Conservation (phyloP, 2,329 filamentous ascomycete genomes). For the Fusarium sp. region DNA sequence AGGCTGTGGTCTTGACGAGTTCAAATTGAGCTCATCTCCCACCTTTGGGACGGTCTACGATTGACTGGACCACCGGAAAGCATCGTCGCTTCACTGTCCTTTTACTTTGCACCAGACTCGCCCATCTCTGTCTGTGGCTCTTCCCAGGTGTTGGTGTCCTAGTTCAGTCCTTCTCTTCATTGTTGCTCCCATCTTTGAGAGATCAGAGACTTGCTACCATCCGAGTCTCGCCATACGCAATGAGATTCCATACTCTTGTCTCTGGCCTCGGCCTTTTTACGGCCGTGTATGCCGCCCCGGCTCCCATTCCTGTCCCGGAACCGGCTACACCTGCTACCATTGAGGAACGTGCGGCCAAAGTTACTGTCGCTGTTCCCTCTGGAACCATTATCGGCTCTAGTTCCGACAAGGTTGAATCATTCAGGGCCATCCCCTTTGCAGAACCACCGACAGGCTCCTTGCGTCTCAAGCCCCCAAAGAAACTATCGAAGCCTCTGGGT, state of each 20-base stretch:
- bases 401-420: constrained; percentile 67
- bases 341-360: constrained; percentile 55
- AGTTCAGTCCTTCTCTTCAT: constrained; percentile 6
- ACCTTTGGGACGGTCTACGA: constrained; percentile 1
- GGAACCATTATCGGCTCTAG: constrained; percentile 64
- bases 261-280: constrained; percentile 30
- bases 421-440: constrained; percentile 79
- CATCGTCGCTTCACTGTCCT: constrained; percentile 6
- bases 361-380: constrained; percentile 63
- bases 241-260: constrained; percentile 32
- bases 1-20: constrained; percentile 5
- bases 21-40: constrained; percentile 39
- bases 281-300: constrained; percentile 34
- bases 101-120: neutral
- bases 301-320: constrained; percentile 22
- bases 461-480: constrained; percentile 73
- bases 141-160: neutral
- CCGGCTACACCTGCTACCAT: constrained; percentile 42
- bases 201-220: neutral
- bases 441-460: constrained; percentile 71
- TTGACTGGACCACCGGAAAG: constrained; percentile 20
- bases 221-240: constrained; percentile 10
- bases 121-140: neutral
- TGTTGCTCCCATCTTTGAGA: neutral
- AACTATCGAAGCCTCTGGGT: constrained; percentile 64